Evolutionary conservation across 257 asterid species (phyloP), one percentile per base, ranked within the genome.

Genomic region (Cordia subcordata): DNA sequence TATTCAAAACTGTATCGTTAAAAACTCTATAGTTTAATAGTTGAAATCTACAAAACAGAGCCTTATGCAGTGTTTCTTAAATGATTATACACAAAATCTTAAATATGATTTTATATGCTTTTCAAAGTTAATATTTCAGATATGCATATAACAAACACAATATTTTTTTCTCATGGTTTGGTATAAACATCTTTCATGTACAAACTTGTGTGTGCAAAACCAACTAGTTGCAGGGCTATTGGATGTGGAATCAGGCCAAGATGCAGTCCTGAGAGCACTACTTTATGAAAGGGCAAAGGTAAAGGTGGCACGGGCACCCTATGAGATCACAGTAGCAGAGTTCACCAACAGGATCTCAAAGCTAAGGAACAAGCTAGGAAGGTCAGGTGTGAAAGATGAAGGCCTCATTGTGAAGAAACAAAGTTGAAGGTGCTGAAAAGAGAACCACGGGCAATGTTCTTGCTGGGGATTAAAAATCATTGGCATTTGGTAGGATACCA

Each of bases 341-440:
- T 69, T 78, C 55, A 72, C 80, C 1, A 40, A 55, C 63, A 51
- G 13, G 1, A 78, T 81, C 11, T 81, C 85, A 0, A 53, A 11
- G 10, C 66, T 78, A 0, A 70, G 82, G 59, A 68, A 83, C 51
- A 68, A 62, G 58, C 74, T 92, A 0, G 98, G 98, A 15, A 56
- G 50, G 2, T 55, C 18, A 4, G 95, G 96, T 0, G 1, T 69
- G 20, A 92, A 86, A 70, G 98, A 88, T 11, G 95, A 92, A 75
- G 96, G 98, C 4, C 69, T 92, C 1, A 55, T 70, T 10, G 96
- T 84, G 21, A 15, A 20, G 0, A 76, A n/a, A n/a, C n/a, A n/a
- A 64, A 1, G 1, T 0, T 0, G 20, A 11, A 12, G 95, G 98
- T 0, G 85, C 96, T 4, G 94, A 88, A 73, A 85, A 85, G 0